A percentile compares a stretch with the other conserved stretches of the same genome.
These are phyloP conservation scores for Penicillium angulare DNA, from an alignment of 495 filamentous ascomycete genomes.

Conservation along the genomic window DNA sequence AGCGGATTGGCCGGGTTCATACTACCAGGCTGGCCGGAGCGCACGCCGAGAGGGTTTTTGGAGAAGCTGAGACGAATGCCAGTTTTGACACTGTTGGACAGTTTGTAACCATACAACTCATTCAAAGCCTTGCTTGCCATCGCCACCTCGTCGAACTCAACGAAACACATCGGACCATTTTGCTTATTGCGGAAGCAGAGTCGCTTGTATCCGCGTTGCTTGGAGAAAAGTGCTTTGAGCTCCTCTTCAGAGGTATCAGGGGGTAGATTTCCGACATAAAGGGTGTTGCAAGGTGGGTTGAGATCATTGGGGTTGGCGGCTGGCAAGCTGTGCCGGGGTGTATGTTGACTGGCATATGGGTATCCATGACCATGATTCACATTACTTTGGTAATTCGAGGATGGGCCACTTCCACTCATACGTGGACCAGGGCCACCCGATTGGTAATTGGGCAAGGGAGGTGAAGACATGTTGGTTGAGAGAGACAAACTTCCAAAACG, in stretches of 20 bases:
- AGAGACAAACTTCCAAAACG: conserved; percentile 71
- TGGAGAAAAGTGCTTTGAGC: conserved; percentile 90
- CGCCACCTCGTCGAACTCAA: conserved; percentile 94
- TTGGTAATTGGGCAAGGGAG: conserved; percentile 50
- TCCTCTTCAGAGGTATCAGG: conserved; percentile 95
- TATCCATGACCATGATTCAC: conserved; percentile 52
- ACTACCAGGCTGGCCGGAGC: conserved; percentile 65
- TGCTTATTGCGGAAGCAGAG: conserved; percentile 97
- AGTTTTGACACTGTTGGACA: conserved; percentile 93
- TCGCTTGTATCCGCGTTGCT: conserved; percentile 92
- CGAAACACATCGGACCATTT: conserved; percentile 98
- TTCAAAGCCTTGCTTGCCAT: conserved; percentile 92
- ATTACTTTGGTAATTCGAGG: conserved; percentile 60
- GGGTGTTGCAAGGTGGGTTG: conserved; percentile 96
- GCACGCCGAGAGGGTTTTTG: conserved; percentile 94
- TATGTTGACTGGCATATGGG: conserved; percentile 58
- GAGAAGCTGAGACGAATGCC: conserved; percentile 98
- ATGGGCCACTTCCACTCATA: conserved; percentile 52
- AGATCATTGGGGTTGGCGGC: conserved; percentile 94
- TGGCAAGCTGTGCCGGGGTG: conserved; percentile 70
- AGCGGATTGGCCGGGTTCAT: conserved; percentile 51
- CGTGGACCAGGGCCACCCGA: conserved; percentile 30
- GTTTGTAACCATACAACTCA: conserved; percentile 82
- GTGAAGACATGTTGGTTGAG: conserved; percentile 60
- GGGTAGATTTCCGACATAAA: conserved; percentile 95